Conservation (phyloP, 768 basidiomycete genomes). For the Leccinum broughii region DNA sequence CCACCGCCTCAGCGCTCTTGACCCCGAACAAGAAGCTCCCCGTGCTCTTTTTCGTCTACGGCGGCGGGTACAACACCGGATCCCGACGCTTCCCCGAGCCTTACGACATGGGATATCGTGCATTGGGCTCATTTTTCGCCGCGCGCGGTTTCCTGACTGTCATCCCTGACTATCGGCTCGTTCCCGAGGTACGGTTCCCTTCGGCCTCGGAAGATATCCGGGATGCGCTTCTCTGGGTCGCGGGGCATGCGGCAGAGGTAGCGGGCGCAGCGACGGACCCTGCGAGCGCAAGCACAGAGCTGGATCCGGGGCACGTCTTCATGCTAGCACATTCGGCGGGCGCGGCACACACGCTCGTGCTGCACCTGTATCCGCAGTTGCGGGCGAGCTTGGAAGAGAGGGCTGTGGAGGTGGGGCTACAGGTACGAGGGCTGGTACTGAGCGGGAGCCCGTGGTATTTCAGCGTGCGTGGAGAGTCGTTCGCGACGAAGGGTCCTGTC, state of each 20-base stretch:
- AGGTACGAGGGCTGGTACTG: slow-evolving; percentile 46
- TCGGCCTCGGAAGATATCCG: slow-evolving; percentile 49
- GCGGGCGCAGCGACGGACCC: slow-evolving; percentile 6
- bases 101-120: slow-evolving; percentile 51
- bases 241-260: slow-evolving; percentile 33
- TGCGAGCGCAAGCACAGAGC: slow-evolving; percentile 14
- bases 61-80: slow-evolving; percentile 61
- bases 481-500: slow-evolving; percentile 26
- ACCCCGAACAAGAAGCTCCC: slow-evolving; percentile 37
- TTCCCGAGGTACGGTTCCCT: slow-evolving; percentile 56
- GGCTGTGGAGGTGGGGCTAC: slow-evolving; percentile 19
- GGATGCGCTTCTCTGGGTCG: slow-evolving; percentile 59
- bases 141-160: slow-evolving; percentile 58
- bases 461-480: slow-evolving; percentile 25
- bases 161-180: slow-evolving; percentile 69
- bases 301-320: slow-evolving; percentile 44
- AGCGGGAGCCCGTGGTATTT: slow-evolving; percentile 48
- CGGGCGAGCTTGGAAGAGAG: slow-evolving; percentile 35
- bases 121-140: slow-evolving; percentile 62
- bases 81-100: slow-evolving; percentile 47
- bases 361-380: slow-evolving; percentile 37
- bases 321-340: slow-evolving; percentile 67
- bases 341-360: slow-evolving; percentile 47
- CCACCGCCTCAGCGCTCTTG: slow-evolving; percentile 23
- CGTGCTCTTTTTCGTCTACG: slow-evolving; percentile 65